Evolutionary conservation across 2,329 filamentous ascomycete genomes (phyloP).

Genomic region (Pyrenochaeta sp.): DNA sequence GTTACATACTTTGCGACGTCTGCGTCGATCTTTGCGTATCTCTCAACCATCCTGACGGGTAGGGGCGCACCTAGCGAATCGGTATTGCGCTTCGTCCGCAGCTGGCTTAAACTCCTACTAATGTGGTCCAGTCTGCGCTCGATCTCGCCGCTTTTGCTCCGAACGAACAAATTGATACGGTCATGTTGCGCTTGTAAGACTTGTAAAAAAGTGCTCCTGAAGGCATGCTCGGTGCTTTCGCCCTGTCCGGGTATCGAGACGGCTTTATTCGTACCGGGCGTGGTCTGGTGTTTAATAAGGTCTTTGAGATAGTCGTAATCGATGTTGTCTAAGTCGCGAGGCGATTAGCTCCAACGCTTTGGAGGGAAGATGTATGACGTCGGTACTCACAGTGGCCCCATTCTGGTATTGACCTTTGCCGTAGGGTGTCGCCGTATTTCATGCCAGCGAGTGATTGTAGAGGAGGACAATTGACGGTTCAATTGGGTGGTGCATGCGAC

Average conservation of each 20-base stretch:
- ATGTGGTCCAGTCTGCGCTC: slow-evolving; percentile 66
- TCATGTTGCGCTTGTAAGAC: slow-evolving; percentile 79
- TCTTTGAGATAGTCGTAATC: slow-evolving; percentile 89
- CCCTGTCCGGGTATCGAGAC: slow-evolving; percentile 77
- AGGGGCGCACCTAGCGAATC: slow-evolving; percentile 35
- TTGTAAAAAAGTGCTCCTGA: slow-evolving; percentile 75
- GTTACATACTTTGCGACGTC: slow-evolving; percentile 55
- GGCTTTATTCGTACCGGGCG: slow-evolving; percentile 72
- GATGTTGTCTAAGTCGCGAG: slow-evolving; percentile 71
- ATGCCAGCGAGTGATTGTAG: slow-evolving; percentile 53
- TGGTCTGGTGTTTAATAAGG: slow-evolving; percentile 82
- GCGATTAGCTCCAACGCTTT: slow-evolving; percentile 20
- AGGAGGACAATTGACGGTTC: slow-evolving; percentile 7
- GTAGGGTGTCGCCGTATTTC: slow-evolving; percentile 80
- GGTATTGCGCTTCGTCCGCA: slow-evolving; percentile 32
- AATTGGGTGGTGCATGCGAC: slow-evolving; percentile 9
- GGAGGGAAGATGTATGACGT: slow-evolving; percentile 3
- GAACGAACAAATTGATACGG: slow-evolving; percentile 79
- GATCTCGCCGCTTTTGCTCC: slow-evolving; percentile 82
- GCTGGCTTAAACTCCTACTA: slow-evolving; percentile 48
- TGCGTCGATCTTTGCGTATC: slow-evolving; percentile 60
- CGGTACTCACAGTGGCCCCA: slow-evolving; percentile 74
- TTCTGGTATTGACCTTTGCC: slow-evolving; percentile 79
- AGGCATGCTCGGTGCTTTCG: slow-evolving; percentile 64
- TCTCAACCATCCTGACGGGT: slow-evolving; percentile 57